Evolutionary conservation across 257 asterid species (phyloP), one percentile per base, ranked within the genome.

Genomic region (Leonotis leonurus): DNA sequence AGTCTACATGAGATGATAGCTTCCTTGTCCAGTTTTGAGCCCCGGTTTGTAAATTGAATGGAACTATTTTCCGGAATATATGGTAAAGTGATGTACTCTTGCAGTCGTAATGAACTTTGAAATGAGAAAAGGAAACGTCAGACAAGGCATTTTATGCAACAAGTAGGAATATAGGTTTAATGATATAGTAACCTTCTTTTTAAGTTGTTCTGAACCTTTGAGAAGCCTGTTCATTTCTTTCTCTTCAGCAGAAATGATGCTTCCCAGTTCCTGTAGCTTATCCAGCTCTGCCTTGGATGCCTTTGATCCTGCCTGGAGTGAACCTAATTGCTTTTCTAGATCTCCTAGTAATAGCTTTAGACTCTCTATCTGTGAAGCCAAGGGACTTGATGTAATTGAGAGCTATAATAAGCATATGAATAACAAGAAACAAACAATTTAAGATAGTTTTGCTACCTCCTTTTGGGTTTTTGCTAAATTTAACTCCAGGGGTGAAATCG

Each of bases 381-480:
- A 53, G 50, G 33, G 4, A 26, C 18, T 16, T 7, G n/a, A 52
- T 16, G 18, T 27, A 36, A 44, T 17, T 35, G n/a, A 59, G 27
- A 24, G 21, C 26, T 37, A 27, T 27, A 29, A 25, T 30, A 48
- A 20, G 40, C 52, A 21, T 63, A 62, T 21, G 53, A 48, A 61
- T 51, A 45, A 55, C 41, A 8, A 48, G 37, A 62, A 58, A 21
- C 26, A 3, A 5, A 48, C 13, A 67, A 65, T 40, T 14, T 5
- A 49, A 36, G 59, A 55, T 43, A 51, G 45, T 52, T 37, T 39
- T 60, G 60, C 61, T 32, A 92, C 99, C 97, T 89, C 97, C 69
- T 89, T 85, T 53, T 72, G 75, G 75, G 84, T 73, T 82, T 93
- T 93, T 14, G 91, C 92, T 52, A 93, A 70, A 70, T 89, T 93